Conservation (phyloP, 768 basidiomycete genomes). For the Tulasnella sp. region DNA sequence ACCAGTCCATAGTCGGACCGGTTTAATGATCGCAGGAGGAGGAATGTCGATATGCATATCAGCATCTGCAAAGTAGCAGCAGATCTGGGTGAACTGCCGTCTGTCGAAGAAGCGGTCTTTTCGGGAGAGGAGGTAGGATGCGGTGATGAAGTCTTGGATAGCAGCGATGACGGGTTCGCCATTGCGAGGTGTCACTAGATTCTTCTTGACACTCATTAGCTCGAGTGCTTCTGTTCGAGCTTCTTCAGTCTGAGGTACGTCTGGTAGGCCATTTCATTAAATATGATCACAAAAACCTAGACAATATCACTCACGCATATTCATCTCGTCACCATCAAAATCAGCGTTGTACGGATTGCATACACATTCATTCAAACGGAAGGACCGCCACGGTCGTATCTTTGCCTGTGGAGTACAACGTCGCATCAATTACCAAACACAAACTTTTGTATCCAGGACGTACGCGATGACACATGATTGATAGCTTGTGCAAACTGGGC, state of each 20-base stretch:
- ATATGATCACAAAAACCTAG: background rate
- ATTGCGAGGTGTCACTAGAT: slow-evolving; percentile 94
- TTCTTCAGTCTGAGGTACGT: slow-evolving; percentile 98
- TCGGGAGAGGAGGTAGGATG: slow-evolving; percentile 87
- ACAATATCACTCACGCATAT: slow-evolving; percentile 58
- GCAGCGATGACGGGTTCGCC: slow-evolving; percentile 99
- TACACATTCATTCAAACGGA: slow-evolving; percentile 96
- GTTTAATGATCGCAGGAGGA: slow-evolving; percentile 89
- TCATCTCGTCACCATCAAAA: slow-evolving; percentile 99
- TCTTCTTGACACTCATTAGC: slow-evolving; percentile 94
- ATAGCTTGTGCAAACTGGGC: slow-evolving; percentile 96
- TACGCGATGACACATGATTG: slow-evolving; percentile 97
- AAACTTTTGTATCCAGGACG: slow-evolving; percentile 20
- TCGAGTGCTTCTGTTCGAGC: slow-evolving; percentile 93
- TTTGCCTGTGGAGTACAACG: slow-evolving; percentile 43
- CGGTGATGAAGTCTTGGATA: slow-evolving; percentile 99
- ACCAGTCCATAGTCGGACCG: slow-evolving; percentile 89
- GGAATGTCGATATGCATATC: slow-evolving; percentile 90
- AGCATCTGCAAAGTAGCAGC: slow-evolving; percentile 88
- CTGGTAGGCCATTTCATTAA: slow-evolving; percentile 31
- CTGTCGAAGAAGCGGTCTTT: slow-evolving; percentile 91
- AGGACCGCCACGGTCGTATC: slow-evolving; percentile 93
- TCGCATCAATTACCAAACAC: background rate
- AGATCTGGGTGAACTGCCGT: slow-evolving; percentile 91
- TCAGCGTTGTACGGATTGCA: slow-evolving; percentile 99